phyloP scores from a whole-genome alignment of 164 flowering plant species.

The Saururus chinensis region DNA sequence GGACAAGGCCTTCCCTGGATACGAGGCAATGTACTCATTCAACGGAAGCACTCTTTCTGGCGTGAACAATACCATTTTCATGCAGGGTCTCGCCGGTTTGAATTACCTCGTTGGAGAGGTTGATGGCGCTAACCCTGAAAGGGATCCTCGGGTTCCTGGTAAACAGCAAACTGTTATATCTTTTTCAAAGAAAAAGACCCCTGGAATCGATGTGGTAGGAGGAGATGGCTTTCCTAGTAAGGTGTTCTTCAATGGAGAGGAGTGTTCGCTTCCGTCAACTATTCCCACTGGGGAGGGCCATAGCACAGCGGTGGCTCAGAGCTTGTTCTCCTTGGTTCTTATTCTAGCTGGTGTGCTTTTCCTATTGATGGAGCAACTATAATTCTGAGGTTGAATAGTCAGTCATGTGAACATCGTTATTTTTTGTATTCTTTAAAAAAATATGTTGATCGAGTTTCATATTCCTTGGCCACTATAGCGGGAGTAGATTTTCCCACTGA shows the following conservation, averaged over 20 bases:
- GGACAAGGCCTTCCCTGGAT: slow-evolving; percentile 45
- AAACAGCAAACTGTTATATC: slow-evolving; percentile 84
- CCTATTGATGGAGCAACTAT: neutral
- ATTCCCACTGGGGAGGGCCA: slow-evolving; percentile 25
- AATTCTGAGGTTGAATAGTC: neutral
- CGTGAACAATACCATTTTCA: slow-evolving; percentile 48
- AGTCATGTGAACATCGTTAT: neutral
- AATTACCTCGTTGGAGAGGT: slow-evolving; percentile 47
- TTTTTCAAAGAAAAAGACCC: slow-evolving; percentile 48
- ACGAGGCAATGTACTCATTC: slow-evolving; percentile 61
- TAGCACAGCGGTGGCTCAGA: slow-evolving; percentile 2
- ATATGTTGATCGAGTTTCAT: neutral
- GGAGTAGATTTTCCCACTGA: no score
- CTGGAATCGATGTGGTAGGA: slow-evolving; percentile 27
- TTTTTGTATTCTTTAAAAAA: no score
- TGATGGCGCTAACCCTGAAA: slow-evolving; percentile 45
- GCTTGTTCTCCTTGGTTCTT: slow-evolving; percentile 4
- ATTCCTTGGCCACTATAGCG: no score
- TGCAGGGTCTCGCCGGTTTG: slow-evolving; percentile 62
- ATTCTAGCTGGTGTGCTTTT: slow-evolving; percentile 14
- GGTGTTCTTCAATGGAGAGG: slow-evolving; percentile 83
- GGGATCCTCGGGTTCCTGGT: slow-evolving; percentile 69
- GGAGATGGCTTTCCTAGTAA: slow-evolving; percentile 89
- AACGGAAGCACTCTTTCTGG: slow-evolving; percentile 51
- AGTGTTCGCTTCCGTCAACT: slow-evolving; percentile 60